These are phyloP conservation scores for Thraustotheca clavata DNA, from an alignment of 352 stramenopile species.

Conservation along the genomic window DNA sequence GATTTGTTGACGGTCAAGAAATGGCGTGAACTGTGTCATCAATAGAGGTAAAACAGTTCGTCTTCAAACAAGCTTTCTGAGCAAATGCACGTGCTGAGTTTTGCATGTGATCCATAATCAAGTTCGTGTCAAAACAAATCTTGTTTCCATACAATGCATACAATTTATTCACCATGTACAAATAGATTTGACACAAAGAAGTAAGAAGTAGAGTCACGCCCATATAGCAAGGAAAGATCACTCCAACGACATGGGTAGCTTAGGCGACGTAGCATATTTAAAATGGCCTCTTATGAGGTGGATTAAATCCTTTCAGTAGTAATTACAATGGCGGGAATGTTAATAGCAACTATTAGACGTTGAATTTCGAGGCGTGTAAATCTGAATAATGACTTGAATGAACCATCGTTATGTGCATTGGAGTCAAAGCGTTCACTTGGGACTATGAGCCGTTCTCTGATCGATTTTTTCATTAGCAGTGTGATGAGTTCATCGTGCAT, in stretches of 20 bases:
- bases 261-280: neutral
- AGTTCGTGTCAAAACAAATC: neutral
- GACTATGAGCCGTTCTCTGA: neutral
- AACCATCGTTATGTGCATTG: neutral
- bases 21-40: neutral
- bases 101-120: neutral
- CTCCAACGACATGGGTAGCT: neutral
- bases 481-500: neutral
- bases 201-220: neutral
- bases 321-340: neutral
- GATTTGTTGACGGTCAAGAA: neutral
- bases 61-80: neutral
- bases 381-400: neutral
- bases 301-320: neutral
- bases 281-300: neutral
- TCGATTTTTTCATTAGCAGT: neutral
- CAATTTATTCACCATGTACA: neutral
- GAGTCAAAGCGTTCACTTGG: neutral
- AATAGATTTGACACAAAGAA: neutral
- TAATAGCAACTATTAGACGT: neutral
- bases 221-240: neutral
- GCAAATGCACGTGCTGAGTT: neutral
- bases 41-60: neutral
- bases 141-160: neutral
- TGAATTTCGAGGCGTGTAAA: neutral